Conservation (phyloP, 2,329 filamentous ascomycete genomes). For the Paecilomyces fulvus region DNA sequence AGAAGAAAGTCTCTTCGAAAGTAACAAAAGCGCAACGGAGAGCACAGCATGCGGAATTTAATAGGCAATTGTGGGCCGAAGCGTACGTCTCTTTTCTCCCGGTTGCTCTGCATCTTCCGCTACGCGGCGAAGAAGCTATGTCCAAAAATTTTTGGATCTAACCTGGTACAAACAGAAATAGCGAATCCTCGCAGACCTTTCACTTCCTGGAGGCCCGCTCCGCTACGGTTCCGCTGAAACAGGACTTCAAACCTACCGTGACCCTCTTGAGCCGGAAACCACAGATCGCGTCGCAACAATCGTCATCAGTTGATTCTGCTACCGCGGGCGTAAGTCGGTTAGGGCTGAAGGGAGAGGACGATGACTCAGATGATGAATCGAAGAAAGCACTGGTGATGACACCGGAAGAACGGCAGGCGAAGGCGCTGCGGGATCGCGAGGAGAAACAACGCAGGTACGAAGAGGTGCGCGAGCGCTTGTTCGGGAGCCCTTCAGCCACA, state of each 20-base stretch:
- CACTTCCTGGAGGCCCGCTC: slow-evolving; percentile 64
- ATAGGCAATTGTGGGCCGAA: slow-evolving; percentile 80
- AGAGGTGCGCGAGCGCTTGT: slow-evolving; percentile 78
- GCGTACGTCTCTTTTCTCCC: slow-evolving; percentile 48
- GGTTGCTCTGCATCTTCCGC: neutral
- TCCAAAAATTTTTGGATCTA: neutral
- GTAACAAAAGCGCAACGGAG: slow-evolving; percentile 68
- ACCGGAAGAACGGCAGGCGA: slow-evolving; percentile 67
- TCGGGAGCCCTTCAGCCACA: slow-evolving; percentile 50
- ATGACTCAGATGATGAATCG: slow-evolving; percentile 58
- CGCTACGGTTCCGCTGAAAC: slow-evolving; percentile 52
- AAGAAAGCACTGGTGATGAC: slow-evolving; percentile 55
- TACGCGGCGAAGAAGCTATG: neutral
- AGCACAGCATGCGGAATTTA: slow-evolving; percentile 72
- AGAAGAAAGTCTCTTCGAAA: slow-evolving; percentile 42
- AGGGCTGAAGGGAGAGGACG: slow-evolving; percentile 42
- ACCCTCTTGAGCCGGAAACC: slow-evolving; percentile 82
- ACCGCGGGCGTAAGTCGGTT: slow-evolving; percentile 38
- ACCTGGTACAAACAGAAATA: slow-evolving; percentile 24
- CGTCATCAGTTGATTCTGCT: slow-evolving; percentile 37
- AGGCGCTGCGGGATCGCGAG: slow-evolving; percentile 70
- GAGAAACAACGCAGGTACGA: slow-evolving; percentile 89
- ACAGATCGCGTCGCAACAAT: slow-evolving; percentile 52
- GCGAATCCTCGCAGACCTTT: slow-evolving; percentile 65
- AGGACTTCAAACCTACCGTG: slow-evolving; percentile 71